A percentile compares a stretch with the other conserved stretches of the same genome.
These are phyloP conservation scores for Scutellaria minor DNA, from an alignment of 257 asterid genomes.

Conservation along the genomic window DNA sequence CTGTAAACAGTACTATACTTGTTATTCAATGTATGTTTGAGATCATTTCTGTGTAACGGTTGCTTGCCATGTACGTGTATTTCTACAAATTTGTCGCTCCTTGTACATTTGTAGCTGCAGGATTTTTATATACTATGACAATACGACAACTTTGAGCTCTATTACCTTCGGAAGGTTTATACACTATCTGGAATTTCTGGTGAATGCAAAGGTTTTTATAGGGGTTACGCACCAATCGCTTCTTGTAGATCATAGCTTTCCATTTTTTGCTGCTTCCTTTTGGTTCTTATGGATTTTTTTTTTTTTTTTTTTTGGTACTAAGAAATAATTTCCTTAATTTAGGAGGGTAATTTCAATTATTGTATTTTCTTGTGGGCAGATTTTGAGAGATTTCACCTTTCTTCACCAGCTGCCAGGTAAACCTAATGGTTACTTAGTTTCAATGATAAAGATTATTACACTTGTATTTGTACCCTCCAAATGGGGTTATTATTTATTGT, in stretches of 20 bases:
- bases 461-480: not conserved
- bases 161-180: constrained; percentile 31
- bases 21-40: constrained; percentile 45
- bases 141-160: constrained; percentile 37
- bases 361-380: constrained; percentile 30
- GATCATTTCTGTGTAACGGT: constrained; percentile 44
- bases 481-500: not conserved
- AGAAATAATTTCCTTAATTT: constrained; percentile 7
- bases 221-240: not conserved
- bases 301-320: not conserved
- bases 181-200: constrained; percentile 31
- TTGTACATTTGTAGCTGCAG: constrained; percentile 55
- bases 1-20: constrained; percentile 54
- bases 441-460: not conserved
- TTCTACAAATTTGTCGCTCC: constrained; percentile 39
- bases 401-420: constrained; percentile 21
- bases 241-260: not conserved
- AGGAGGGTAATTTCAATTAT: constrained; percentile 8
- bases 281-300: not conserved
- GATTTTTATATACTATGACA: constrained; percentile 36
- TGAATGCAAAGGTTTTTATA: constrained; percentile 13
- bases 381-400: constrained; percentile 30
- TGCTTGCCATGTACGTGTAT: constrained; percentile 42
- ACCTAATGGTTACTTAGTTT: constrained; percentile 19
- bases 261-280: not conserved